These are phyloP conservation scores for Mycena sanguinolenta DNA, from an alignment of 768 basidiomycete genomes.

Conservation along the genomic window DNA sequence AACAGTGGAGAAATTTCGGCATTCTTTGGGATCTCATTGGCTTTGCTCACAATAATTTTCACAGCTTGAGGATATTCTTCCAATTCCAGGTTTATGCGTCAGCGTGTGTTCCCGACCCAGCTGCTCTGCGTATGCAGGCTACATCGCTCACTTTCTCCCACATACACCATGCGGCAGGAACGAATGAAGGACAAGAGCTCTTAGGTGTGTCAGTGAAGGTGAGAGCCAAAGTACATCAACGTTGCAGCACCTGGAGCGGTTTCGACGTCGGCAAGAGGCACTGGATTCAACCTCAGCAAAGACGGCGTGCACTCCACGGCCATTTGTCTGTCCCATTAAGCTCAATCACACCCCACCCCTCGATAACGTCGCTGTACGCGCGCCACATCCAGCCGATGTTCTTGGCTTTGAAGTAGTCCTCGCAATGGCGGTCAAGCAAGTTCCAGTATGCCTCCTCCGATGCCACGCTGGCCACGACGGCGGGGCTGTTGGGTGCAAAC, in stretches of 20 bases:
- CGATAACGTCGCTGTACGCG: constrained; percentile 30
- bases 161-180: constrained; percentile 7
- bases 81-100: neutral
- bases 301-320: constrained; percentile 24
- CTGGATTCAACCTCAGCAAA: constrained; percentile 19
- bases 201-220: constrained; percentile 3
- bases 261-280: constrained; percentile 11
- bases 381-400: constrained; percentile 38
- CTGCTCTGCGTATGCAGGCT: constrained; percentile 8
- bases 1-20: constrained; percentile 3
- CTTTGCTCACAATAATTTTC: constrained; percentile 1
- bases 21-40: constrained; percentile 5
- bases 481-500: constrained; percentile 35
- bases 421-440: constrained; percentile 30
- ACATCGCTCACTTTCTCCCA: constrained; percentile 10
- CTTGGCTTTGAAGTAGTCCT: constrained; percentile 33
- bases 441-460: constrained; percentile 32
- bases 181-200: constrained; percentile 11
- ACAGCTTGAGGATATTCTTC: constrained; percentile 5
- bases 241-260: constrained; percentile 9
- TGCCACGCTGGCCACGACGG: constrained; percentile 29
- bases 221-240: neutral
- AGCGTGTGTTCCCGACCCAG: constrained; percentile 4
- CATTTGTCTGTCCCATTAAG: constrained; percentile 33
- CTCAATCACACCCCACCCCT: constrained; percentile 34